Evolutionary conservation across 805 yeast species (phyloP).

Genomic region (Schizosaccharomyces osmophilus): DNA sequence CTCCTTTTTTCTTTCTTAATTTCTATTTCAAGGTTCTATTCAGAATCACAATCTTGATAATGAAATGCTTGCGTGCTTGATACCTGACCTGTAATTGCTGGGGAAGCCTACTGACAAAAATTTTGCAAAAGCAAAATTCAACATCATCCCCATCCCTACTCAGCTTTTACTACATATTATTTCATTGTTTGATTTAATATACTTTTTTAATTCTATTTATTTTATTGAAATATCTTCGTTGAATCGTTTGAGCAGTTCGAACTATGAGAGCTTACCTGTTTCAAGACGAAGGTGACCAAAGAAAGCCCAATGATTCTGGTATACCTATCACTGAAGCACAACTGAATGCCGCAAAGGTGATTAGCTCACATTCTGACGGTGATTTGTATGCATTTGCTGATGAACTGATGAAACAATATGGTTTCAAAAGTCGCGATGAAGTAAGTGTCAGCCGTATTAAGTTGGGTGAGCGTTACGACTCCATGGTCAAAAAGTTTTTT

Average conservation of each 20-base stretch:
- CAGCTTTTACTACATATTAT: too few species aligned
- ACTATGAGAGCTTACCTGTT: slow-evolving; percentile 36
- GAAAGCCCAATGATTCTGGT: slow-evolving; percentile 55
- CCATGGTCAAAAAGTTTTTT: slow-evolving; percentile 40
- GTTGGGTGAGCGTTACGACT: slow-evolving; percentile 26
- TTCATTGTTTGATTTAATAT: too few species aligned
- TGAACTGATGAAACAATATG: slow-evolving; percentile 37
- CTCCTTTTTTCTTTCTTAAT: too few species aligned
- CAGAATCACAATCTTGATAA: too few species aligned
- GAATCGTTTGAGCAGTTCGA: not conserved
- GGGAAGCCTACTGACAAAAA: too few species aligned
- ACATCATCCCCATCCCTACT: too few species aligned
- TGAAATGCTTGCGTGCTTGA: too few species aligned
- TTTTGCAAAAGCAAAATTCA: too few species aligned
- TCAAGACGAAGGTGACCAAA: slow-evolving; percentile 37
- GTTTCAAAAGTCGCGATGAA: slow-evolving; percentile 57
- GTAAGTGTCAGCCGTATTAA: not conserved
- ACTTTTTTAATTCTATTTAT: not conserved
- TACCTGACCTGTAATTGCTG: too few species aligned
- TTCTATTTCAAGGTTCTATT: too few species aligned
- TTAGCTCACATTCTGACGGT: slow-evolving; percentile 25
- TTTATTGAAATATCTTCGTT: not conserved
- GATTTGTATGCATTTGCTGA: slow-evolving; percentile 21
- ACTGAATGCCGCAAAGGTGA: slow-evolving; percentile 39
- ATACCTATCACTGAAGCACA: slow-evolving; percentile 24